Conservation (phyloP, 1,284 basidiomycete genomes). For the Cryptococcus jaspeensis region DNA sequence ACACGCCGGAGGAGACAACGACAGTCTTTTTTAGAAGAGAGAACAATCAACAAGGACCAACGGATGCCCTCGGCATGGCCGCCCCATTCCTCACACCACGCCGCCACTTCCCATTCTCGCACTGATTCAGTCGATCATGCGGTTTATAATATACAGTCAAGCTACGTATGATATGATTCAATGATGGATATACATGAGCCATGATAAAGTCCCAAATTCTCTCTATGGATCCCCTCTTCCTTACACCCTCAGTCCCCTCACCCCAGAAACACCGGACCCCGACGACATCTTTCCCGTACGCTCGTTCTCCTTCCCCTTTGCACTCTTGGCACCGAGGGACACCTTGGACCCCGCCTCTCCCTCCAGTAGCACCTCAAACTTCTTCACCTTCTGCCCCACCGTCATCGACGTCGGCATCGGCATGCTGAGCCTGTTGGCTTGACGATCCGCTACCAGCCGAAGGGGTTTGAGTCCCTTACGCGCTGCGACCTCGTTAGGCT, state of each 20-base stretch:
- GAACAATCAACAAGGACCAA: no score
- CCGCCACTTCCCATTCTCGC: no score
- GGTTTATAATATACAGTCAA: no score
- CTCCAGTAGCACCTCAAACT: slow-evolving; percentile 1
- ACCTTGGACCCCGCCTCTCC: background rate
- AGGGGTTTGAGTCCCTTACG: slow-evolving; percentile 18
- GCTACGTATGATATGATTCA: no score
- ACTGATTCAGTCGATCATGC: no score
- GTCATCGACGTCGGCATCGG: background rate
- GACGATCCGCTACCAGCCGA: slow-evolving; percentile 7
- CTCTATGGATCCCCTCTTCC: background rate
- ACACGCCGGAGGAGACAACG: no score
- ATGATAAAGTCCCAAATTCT: no score
- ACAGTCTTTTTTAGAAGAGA: no score
- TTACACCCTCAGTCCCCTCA: slow-evolving; percentile 2
- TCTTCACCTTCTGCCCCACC: background rate
- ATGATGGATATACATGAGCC: no score
- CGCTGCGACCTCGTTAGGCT: background rate
- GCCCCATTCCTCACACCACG: no score
- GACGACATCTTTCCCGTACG: slow-evolving; percentile 12
- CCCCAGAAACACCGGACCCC: slow-evolving; percentile 4
- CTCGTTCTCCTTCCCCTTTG: slow-evolving; percentile 14
- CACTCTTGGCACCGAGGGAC: background rate
- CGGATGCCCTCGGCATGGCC: no score
- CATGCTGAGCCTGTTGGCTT: background rate